Base-by-base conservation (phyloP, 2,329 filamentous ascomycete genomes). In the Teratosphaeria epicoccoides region DNA sequence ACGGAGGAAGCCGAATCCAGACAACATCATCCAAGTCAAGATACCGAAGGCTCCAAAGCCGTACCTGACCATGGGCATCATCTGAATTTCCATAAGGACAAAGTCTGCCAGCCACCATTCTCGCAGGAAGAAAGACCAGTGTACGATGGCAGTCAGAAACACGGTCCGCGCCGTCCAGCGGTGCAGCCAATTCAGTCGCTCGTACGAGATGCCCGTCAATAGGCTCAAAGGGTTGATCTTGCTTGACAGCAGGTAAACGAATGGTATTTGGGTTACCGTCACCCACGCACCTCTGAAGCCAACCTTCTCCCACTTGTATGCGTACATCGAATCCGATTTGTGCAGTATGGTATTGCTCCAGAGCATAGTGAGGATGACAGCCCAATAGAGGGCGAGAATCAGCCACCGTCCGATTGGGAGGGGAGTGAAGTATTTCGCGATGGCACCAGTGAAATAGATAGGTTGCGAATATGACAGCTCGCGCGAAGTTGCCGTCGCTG, bases 281-380 rank as follows among this genome's bases (percentile, higher is more conserved):
- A 84, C 74, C 82, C 83, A 85, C 17, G 81, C 83, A 57, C 82
- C 83, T 51, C 83, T 79, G 63, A 80, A 85, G 5, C 79, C 83
- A 52, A 85, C 78, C 54, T 81, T 79, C 64, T 85, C 82, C 61
- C 62, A 66, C 29, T 62, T 63, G 51, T 65, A 66, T 9, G 57
- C 55, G 49, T 65, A 63, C 52, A 63, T 59, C 4, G 56, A 51
- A 44, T 62, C 59, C 26, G 52, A 53, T 12, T 52, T 51, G 11
- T 54, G 54, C n/a, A 66, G 49, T 26, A 66, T 64, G 1, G 58
- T 60, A 46, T 61, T 57, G 45, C 53, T 61, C 64, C 64, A 66
- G 5, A 66, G 59, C 24, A 64, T 57, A 17, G 50, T 56, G 2
- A 66, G 55, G 14, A 66, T 55, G 7, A 63, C 54, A 6, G 56